Evolutionary conservation across 1,284 basidiomycete genomes (phyloP), one percentile per base, ranked within the genome.

Genomic region (Vanrija sp.): DNA sequence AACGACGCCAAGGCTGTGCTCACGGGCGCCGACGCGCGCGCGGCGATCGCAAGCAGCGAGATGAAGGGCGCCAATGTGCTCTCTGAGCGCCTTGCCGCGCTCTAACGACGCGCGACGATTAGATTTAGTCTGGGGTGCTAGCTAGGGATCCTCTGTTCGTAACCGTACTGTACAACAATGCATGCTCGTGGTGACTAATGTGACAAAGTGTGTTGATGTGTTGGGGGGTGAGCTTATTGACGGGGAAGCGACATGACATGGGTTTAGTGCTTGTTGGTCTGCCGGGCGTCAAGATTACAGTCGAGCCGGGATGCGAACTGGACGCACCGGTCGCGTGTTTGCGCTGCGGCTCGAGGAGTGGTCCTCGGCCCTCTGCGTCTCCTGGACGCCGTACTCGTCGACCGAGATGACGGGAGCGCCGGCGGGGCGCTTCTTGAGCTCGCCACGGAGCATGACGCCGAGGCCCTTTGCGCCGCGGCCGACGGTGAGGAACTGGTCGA

Each of bases 1-100:
- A 75, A 69, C 48, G 75, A 68, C 47, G 66, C 88, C 43, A 83
- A 80, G 67, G 65, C 57, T 6, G 86, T 85, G 80, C 84, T 90
- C 65, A 74, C 69, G 4, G 62, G 68, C 14, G 73, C 77, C 20
- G 78, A 78, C 19, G 68, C 71, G 48, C 69, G 76, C 59, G 70
- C 75, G 23, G 57, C 44, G 10, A 59, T 75, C 23, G 63, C 58
- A 49, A 61, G 50, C 42, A 67, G 66, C 38, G 69, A 63, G 27
- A 65, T 67, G 50, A 78, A 77, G 63, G 76, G 76, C 35, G 64
- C 67, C 15, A 65, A 55, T 31, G 48, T 75, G 15, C 60, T 77
- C 49, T 49, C 63, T 23, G 71, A 74, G 59, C 71, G 69, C 58
- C 46, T 76, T 31, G 64, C 47, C 41, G 60, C 50, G 41, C 53